These are phyloP conservation scores for Leccinellum luteum DNA, from an alignment of 768 basidiomycete genomes.

Conservation along the genomic window DNA sequence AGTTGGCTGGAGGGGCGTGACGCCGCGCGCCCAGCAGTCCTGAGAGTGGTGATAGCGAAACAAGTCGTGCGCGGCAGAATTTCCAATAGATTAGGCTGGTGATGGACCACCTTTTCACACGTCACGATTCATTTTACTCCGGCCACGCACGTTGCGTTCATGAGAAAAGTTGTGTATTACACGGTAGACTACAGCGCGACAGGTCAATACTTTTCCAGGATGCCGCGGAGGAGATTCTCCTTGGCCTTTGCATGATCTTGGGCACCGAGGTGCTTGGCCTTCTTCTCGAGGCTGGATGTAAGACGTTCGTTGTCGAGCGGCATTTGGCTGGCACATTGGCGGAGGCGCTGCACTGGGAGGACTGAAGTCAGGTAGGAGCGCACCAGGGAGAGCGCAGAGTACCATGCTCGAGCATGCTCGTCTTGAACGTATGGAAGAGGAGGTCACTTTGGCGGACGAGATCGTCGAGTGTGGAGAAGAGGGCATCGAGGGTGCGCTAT, in stretches of 20 bases:
- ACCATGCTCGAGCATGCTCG: slow-evolving; percentile 48
- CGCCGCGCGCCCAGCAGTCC: background rate
- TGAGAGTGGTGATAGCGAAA: slow-evolving; percentile 10
- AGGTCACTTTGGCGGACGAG: slow-evolving; percentile 47
- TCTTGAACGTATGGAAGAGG: slow-evolving; percentile 51
- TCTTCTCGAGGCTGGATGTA: slow-evolving; percentile 53
- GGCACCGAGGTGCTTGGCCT: slow-evolving; percentile 39
- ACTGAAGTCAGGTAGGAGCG: slow-evolving; percentile 7
- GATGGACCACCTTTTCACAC: slow-evolving; percentile 21
- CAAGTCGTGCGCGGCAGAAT: slow-evolving; percentile 4
- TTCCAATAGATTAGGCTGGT: background rate
- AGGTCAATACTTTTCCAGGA: slow-evolving; percentile 32
- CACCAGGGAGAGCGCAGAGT: slow-evolving; percentile 11
- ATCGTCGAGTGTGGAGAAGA: slow-evolving; percentile 46
- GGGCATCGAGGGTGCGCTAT: slow-evolving; percentile 42
- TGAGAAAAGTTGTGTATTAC: background rate
- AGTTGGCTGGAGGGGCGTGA: slow-evolving; percentile 3
- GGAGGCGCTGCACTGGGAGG: slow-evolving; percentile 43
- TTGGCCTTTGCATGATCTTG: slow-evolving; percentile 34
- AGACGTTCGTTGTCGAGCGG: slow-evolving; percentile 52
- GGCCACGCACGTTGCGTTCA: background rate
- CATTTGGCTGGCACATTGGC: slow-evolving; percentile 41
- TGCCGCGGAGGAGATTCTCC: slow-evolving; percentile 34
- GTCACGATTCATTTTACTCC: slow-evolving; percentile 6
- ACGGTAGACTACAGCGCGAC: slow-evolving; percentile 7